phyloP scores from a whole-genome alignment of 257 asterid species.

The Solanum peruvianum region DNA sequence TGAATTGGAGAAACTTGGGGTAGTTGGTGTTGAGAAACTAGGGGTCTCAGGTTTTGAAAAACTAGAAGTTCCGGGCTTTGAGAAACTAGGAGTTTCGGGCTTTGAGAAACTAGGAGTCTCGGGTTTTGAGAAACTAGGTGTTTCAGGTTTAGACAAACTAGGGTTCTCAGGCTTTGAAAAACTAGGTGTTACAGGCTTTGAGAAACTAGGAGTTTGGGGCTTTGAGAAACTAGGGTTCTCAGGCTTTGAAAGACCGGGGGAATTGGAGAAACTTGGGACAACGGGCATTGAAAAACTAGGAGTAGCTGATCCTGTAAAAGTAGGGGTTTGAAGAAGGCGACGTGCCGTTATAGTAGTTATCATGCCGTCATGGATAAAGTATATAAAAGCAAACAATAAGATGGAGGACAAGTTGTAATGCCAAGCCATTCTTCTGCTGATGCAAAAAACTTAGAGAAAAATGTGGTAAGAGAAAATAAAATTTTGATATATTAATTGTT shows the following conservation, averaged over 20 bases:
- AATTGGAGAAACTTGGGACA: neutral
- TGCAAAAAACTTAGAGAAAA: neutral
- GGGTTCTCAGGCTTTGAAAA: neutral
- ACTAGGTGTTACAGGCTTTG: neutral
- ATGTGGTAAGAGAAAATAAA: neutral
- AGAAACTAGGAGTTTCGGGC: rapidly evolving
- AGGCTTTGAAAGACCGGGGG: neutral
- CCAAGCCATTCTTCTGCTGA: neutral
- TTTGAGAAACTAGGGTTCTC: neutral
- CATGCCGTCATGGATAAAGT: neutral
- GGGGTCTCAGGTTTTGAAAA: neutral
- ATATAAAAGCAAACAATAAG: neutral
- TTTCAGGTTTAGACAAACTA: neutral
- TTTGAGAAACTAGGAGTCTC: neutral
- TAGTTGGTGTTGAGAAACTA: neutral
- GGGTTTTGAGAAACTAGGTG: neutral
- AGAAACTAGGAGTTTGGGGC: neutral
- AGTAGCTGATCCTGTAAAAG: neutral
- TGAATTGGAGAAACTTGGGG: neutral
- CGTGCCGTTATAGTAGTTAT: slow-evolving; percentile 4
- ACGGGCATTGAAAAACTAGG: neutral
- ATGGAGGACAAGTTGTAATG: neutral
- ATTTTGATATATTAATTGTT: neutral
- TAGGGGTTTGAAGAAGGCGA: slow-evolving; percentile 2
- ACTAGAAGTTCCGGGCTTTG: neutral